Base-by-base conservation (phyloP, 345 rosid genomes). In the Heritiera littoralis region DNA sequence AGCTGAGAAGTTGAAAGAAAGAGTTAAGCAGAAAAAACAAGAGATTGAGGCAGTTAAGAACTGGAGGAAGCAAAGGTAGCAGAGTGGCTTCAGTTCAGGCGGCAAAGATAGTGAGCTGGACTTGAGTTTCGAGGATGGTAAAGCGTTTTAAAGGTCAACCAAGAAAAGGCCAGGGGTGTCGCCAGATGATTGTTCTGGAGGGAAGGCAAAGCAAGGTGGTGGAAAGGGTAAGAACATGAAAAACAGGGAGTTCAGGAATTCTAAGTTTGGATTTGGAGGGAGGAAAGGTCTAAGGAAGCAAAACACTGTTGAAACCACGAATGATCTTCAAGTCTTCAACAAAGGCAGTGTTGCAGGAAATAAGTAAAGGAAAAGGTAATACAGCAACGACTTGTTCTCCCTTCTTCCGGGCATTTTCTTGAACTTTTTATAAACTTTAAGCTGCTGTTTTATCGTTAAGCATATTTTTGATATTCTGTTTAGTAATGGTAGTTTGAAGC, bases 21-120 rank as follows among this genome's bases (percentile, higher is more conserved):
- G 93, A 46, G 73, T 93, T 1, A 85, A 89, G 77, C 93, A 92
- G 88, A 93, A 91, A 78, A 92, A 91, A 78, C 86, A 83, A 13
- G 96, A 84, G 32, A 91, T 93, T 48, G 97, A 93, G 83, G 17
- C 91, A 45, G 97, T 95, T 49, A 91, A 92, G 89, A 90, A 89
- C 80, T 90, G 94, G 95, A 90, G 97, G 86, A 92, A 95, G 79
- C 95, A 90, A 83, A 91, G 97, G 87, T 93, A 95, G 84, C 91
- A 87, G 80, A 93, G 93, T 28, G 94, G 98, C 61, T 91, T 89
- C 80, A 79, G 91, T 17, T 81, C 80, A 14, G 87, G 78, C 3
- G 87, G 86, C 67, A 89, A 92, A 78, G 93, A 74, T 0, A 87
- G 85, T 18, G 92, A 86, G 13, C 65, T 85, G 61, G 90, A 87